These are phyloP conservation scores for Zasmidium cellare DNA, from an alignment of 2,329 filamentous ascomycete species.

Conservation along the genomic window DNA sequence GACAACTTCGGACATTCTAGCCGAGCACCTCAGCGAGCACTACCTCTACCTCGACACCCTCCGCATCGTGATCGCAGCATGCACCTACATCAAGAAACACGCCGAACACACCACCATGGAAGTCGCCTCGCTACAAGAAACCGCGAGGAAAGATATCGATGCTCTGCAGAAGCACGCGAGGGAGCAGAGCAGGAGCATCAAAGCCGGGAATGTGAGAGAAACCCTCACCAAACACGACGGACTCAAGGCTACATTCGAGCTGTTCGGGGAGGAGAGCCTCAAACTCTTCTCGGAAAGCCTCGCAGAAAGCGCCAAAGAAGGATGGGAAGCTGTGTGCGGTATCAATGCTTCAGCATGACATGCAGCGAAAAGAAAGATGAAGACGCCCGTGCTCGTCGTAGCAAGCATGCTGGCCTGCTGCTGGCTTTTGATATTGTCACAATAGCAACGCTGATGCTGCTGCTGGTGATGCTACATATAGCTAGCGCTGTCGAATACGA, in stretches of 20 bases:
- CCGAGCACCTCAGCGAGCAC: slow-evolving; percentile 20
- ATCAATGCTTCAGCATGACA: slow-evolving; percentile 14
- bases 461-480: not conserved
- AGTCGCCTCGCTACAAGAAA: slow-evolving; percentile 21
- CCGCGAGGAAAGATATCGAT: slow-evolving; percentile 18
- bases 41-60: slow-evolving; percentile 30
- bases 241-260: slow-evolving; percentile 12
- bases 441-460: no score
- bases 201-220: slow-evolving; percentile 12
- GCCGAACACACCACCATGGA: slow-evolving; percentile 8
- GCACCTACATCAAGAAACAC: slow-evolving; percentile 16
- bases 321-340: slow-evolving; percentile 32
- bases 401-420: not conserved
- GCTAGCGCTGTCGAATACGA: not conserved
- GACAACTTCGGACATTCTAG: slow-evolving; percentile 9
- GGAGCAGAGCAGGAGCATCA: slow-evolving; percentile 18
- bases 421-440: not conserved
- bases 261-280: slow-evolving; percentile 17
- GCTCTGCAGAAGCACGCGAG: slow-evolving; percentile 26
- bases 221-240: slow-evolving; percentile 10
- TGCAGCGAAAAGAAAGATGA: not conserved
- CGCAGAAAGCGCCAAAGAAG: slow-evolving; percentile 25
- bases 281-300: slow-evolving; percentile 23
- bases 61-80: slow-evolving; percentile 23
- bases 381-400: not conserved